Conservation (phyloP, 495 filamentous ascomycete genomes). For the Talaromyces trachyspermus region DNA sequence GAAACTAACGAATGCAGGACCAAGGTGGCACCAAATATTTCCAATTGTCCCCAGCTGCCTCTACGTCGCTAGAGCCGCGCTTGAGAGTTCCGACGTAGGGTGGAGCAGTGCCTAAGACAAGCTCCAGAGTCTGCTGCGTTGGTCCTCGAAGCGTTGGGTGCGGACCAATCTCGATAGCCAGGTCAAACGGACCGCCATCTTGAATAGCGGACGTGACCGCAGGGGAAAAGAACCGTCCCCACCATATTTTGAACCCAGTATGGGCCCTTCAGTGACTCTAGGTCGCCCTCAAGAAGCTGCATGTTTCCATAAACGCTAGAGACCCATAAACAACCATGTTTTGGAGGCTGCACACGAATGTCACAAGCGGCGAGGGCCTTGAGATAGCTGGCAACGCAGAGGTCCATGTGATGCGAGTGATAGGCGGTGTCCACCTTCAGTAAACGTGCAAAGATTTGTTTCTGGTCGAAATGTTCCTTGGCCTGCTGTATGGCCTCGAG, state of each 20-base stretch:
- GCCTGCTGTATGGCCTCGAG: constrained; percentile 37
- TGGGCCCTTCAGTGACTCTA: constrained; percentile 12
- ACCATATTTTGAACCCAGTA: constrained; percentile 15
- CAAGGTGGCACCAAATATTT: constrained; percentile 39
- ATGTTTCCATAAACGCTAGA: constrained; percentile 22
- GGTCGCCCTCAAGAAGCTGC: background rate
- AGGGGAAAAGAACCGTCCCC: constrained; percentile 8
- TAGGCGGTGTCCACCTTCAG: constrained; percentile 46
- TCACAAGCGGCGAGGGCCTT: constrained; percentile 14
- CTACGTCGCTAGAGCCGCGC: background rate
- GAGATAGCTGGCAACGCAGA: constrained; percentile 32
- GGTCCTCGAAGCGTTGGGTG: constrained; percentile 39
- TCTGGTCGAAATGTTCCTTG: constrained; percentile 31
- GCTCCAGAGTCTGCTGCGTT: constrained; percentile 4
- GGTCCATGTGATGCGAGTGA: constrained; percentile 52
- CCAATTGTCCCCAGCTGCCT: constrained; percentile 15
- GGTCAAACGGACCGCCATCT: constrained; percentile 7
- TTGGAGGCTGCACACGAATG: background rate
- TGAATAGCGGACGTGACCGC: background rate
- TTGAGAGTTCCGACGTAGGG: background rate
- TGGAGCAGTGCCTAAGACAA: background rate
- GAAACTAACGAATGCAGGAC: constrained; percentile 9
- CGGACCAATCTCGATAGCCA: constrained; percentile 41
- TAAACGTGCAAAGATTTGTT: constrained; percentile 28
- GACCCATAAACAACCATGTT: constrained; percentile 9